Evolutionary conservation across 2,329 filamentous ascomycete species (phyloP).

Genomic region (Microthyrium microscopicum): DNA sequence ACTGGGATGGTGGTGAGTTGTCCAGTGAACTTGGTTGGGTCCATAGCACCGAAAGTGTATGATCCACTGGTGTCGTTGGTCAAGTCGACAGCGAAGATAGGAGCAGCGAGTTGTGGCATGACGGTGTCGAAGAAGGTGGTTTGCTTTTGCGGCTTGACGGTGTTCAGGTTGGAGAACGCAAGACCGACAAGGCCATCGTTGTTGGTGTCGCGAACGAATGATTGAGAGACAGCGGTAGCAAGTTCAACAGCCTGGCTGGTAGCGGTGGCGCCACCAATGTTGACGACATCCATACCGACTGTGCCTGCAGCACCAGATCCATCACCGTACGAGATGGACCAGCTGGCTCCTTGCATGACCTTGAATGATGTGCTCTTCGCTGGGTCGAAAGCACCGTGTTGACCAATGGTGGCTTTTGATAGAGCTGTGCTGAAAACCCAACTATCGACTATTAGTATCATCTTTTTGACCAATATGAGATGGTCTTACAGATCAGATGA

Average conservation of each 20-base stretch:
- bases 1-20: constrained; percentile 44
- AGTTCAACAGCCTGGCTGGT: constrained; percentile 50
- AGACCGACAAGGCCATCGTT: constrained; percentile 56
- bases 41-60: constrained; percentile 61
- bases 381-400: constrained; percentile 40
- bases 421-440: constrained; percentile 56
- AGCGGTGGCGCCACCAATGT: constrained; percentile 48
- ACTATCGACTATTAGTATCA: constrained; percentile 17
- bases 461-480: not conserved
- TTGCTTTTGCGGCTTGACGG: constrained; percentile 42
- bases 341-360: constrained; percentile 33
- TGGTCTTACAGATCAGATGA: constrained; percentile 48
- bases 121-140: constrained; percentile 64
- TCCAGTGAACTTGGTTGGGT: constrained; percentile 45
- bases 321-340: constrained; percentile 54
- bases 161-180: constrained; percentile 49
- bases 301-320: constrained; percentile 43
- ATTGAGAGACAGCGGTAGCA: constrained; percentile 39
- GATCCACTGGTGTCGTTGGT: constrained; percentile 41
- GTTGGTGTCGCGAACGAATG: constrained; percentile 41
- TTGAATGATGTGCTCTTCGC: constrained; percentile 35
- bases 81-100: constrained; percentile 56
- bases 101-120: constrained; percentile 40
- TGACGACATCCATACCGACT: constrained; percentile 52
- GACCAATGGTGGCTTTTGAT: constrained; percentile 23